Base-by-base conservation (phyloP, 1,284 basidiomycete genomes). In the Retiboletus flavoniger region DNA sequence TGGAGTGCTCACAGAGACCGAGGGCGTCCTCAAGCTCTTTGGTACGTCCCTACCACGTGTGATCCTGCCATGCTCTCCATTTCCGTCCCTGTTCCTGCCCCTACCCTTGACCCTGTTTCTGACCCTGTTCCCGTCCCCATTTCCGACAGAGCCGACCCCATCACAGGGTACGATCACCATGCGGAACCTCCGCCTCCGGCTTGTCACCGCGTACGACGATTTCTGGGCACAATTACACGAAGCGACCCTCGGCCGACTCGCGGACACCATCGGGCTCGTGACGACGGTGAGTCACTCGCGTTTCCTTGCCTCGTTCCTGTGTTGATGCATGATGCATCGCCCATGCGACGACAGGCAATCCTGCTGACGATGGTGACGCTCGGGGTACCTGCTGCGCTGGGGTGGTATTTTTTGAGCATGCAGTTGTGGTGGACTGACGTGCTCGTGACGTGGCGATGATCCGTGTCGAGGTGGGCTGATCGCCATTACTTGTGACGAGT, bases 21-120 rank as follows among this genome's bases (percentile, higher is more conserved):
- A 65, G 38, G 70, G 67, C 5, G 51, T 65, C 0, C 58, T 70
- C 17, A 70, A 70, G 28, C 51, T 72, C 2, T 71, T 60, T 28
- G 69, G 67, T 71, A 17, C 28, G 64, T 59, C 13, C 0, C 9
- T 21, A 9, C n/a, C 21, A 17, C 3, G 8, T 8, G 13, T 3
- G 5, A 17, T n/a, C 36, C 8, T n/a, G 11, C 21, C 9, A 17
- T 34, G 21, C 3, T 11, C 3, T 17, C n/a, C 16, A 24, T 53
- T 16, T 47, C 14, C 9, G 8, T 10, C 17, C 5, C 11, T 21
- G 8, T n/a, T 13, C 4, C 13, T 9, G 17, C 14, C 9, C 24
- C 9, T 36, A 13, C n/a, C n/a, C n/a, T n/a, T n/a, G n/a, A n/a
- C n/a, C n/a, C n/a, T n/a, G n/a, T n/a, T n/a, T n/a, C n/a, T n/a